These are phyloP conservation scores for Quercus ilex DNA, from an alignment of 306 rosid genomes.

Conservation along the genomic window DNA sequence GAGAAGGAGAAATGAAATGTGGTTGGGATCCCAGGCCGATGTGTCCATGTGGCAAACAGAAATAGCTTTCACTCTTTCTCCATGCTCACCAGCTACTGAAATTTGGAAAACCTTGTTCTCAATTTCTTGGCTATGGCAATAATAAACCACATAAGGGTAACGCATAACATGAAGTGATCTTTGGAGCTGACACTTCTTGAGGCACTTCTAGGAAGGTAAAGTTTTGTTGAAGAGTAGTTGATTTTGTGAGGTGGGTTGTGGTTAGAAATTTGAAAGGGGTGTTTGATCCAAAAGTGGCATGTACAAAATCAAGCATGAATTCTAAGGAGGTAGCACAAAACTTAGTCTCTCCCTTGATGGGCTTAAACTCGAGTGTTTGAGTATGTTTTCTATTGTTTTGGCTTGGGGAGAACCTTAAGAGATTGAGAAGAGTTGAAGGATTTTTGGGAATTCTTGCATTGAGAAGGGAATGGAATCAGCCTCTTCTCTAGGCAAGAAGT, in stretches of 20 bases:
- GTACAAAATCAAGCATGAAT: constrained; percentile 51
- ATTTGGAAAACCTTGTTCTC: constrained; percentile 49
- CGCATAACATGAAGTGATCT: constrained; percentile 64
- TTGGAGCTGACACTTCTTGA: constrained; percentile 36
- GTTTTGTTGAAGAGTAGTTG: constrained; percentile 45
- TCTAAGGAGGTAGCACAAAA: constrained; percentile 69
- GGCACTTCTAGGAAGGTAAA: constrained; percentile 42
- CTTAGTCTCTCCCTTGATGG: constrained; percentile 59
- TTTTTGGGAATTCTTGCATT: constrained; percentile 30
- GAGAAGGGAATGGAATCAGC: constrained; percentile 63
- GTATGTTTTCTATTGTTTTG: constrained; percentile 56
- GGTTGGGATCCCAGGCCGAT: constrained; percentile 59
- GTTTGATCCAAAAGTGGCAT: constrained; percentile 32
- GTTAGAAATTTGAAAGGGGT: constrained; percentile 35
- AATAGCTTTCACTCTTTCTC: constrained; percentile 48
- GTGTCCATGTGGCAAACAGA: constrained; percentile 89
- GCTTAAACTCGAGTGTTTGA: constrained; percentile 40
- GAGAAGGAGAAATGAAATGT: constrained; percentile 55
- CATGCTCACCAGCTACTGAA: constrained; percentile 47
- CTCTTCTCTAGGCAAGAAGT: constrained; percentile 56
- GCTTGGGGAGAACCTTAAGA: constrained; percentile 56
- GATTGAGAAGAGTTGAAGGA: constrained; percentile 54
- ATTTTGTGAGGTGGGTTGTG: constrained; percentile 34
- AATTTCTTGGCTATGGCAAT: constrained; percentile 56
- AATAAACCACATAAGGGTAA: constrained; percentile 73